Conservation (phyloP, 1,139 yeast species). For the Candida mesenterica region DNA sequence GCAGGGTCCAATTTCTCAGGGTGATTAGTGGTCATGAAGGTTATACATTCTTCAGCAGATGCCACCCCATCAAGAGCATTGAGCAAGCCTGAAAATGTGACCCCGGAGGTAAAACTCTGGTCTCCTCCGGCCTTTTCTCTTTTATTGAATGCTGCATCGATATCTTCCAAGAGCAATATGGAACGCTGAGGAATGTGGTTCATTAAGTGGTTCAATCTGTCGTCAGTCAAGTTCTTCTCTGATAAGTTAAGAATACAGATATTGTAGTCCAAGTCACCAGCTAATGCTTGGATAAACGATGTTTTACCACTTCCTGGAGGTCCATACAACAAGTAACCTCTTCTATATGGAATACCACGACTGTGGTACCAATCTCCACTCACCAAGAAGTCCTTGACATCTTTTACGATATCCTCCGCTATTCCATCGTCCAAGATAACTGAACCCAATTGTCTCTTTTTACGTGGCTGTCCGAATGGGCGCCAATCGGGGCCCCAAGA, state of each 20-base stretch:
- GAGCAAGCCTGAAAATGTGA: constrained; percentile 89
- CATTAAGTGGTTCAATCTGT: constrained; percentile 89
- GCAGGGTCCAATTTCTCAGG: constrained; percentile 91
- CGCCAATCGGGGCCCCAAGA: constrained; percentile 99
- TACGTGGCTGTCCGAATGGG: constrained; percentile 94
- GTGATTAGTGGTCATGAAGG: constrained; percentile 98
- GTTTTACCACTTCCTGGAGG: constrained; percentile 99
- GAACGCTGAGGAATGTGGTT: constrained; percentile 93
- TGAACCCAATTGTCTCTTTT: constrained; percentile 78
- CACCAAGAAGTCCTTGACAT: constrained; percentile 73
- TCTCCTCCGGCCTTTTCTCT: constrained; percentile 69
- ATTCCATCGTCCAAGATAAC: constrained; percentile 82
- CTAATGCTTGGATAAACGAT: constrained; percentile 91
- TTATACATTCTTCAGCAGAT: constrained; percentile 92
- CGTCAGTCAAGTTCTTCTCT: constrained; percentile 90
- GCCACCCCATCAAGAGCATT: constrained; percentile 99
- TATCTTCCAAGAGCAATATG: constrained; percentile 80
- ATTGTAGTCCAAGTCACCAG: constrained; percentile 94
- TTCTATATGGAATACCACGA: constrained; percentile 93
- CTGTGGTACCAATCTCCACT: constrained; percentile 92
- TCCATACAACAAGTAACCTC: constrained; percentile 92
- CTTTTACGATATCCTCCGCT: constrained; percentile 61
- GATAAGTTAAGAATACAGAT: constrained; percentile 89
- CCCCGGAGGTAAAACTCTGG: constrained; percentile 77
- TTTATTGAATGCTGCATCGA: constrained; percentile 91